A percentile compares a stretch with the other conserved stretches of the same genome.
phyloP scores from a whole-genome alignment of 1,139 yeast genomes.

The Debaryomycetaceae sp. region DNA sequence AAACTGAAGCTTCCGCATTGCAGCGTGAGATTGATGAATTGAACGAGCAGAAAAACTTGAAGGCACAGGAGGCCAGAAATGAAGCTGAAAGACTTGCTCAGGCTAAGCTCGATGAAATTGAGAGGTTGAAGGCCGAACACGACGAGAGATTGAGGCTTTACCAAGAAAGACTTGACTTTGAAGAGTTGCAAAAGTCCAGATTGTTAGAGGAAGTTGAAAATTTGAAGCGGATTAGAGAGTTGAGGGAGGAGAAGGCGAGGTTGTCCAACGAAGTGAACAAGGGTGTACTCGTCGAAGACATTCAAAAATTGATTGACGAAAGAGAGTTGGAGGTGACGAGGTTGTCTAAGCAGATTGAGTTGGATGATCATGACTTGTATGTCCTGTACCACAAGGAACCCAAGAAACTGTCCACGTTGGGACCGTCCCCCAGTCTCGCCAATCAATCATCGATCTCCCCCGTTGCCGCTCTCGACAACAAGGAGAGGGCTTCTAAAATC shows the following conservation, averaged over 20 bases:
- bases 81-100: conserved; percentile 33
- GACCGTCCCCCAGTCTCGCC: conserved; percentile 10
- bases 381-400: conserved; percentile 12
- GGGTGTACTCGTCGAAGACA: conserved; percentile 23
- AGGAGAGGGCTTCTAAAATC: conserved; percentile 5
- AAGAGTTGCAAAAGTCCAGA: conserved; percentile 33
- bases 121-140: conserved; percentile 32
- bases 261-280: conserved; percentile 25
- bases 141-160: conserved; percentile 26
- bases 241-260: conserved; percentile 36
- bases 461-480: conserved; percentile 4
- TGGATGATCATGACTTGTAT: conserved; percentile 25
- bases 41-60: conserved; percentile 19
- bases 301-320: conserved; percentile 32
- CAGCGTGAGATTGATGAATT: conserved; percentile 30
- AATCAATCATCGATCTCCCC: conserved; percentile 10
- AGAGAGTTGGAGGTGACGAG: conserved; percentile 34
- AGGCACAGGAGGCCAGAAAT: conserved; percentile 23
- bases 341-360: conserved; percentile 31
- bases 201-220: conserved; percentile 36
- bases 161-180: conserved; percentile 30
- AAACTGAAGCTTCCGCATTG: conserved; percentile 21
- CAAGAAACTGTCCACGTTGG: conserved; percentile 8
- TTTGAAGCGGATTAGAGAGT: conserved; percentile 33
- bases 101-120: conserved; percentile 30